A percentile compares a stretch with the other conserved stretches of the same genome.
Conservation (phyloP, 192 early-diverging fungal species). For the Powellomyces hirtus region DNA sequence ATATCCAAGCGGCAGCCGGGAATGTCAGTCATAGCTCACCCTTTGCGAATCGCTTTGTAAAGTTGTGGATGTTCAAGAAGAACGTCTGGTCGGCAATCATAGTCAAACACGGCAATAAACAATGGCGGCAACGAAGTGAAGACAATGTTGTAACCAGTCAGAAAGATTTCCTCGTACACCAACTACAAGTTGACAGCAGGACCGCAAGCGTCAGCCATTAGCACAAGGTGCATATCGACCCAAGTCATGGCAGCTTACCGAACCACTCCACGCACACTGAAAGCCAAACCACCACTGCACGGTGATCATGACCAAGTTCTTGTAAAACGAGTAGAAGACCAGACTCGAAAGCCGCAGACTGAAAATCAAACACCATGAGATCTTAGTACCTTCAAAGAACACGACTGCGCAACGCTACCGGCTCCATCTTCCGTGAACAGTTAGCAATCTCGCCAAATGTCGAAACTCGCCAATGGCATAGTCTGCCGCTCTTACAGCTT, state of each 20-base stretch:
- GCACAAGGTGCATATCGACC: no score
- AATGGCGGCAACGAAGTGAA: slow-evolving; percentile 54
- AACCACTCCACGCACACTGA: slow-evolving; percentile 43
- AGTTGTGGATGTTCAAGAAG: slow-evolving; percentile 44
- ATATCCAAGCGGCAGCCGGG: background rate
- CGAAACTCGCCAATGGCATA: slow-evolving; percentile 58
- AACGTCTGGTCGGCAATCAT: slow-evolving; percentile 39
- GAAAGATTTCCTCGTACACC: slow-evolving; percentile 54
- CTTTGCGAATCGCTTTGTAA: slow-evolving; percentile 38
- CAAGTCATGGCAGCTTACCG: slow-evolving; percentile 41
- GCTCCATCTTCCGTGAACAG: slow-evolving; percentile 54
- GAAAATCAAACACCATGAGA: background rate
- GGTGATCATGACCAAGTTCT: slow-evolving; percentile 55
- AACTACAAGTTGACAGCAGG: slow-evolving; percentile 19
- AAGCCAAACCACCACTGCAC: slow-evolving; percentile 54
- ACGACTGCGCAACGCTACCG: slow-evolving; percentile 1
- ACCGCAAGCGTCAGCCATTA: background rate
- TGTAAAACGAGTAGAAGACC: slow-evolving; percentile 57
- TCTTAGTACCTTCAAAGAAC: background rate
- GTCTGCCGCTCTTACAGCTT: slow-evolving; percentile 57
- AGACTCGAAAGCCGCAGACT: slow-evolving; percentile 36
- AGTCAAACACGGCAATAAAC: slow-evolving; percentile 47
- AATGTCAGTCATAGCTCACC: slow-evolving; percentile 3
- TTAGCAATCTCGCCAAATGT: slow-evolving; percentile 47
- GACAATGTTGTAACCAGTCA: slow-evolving; percentile 54